A percentile compares a stretch with the other conserved stretches of the same genome.
Conservation (phyloP, 2,329 filamentous ascomycete genomes). For the Scedosporium boydii region DNA sequence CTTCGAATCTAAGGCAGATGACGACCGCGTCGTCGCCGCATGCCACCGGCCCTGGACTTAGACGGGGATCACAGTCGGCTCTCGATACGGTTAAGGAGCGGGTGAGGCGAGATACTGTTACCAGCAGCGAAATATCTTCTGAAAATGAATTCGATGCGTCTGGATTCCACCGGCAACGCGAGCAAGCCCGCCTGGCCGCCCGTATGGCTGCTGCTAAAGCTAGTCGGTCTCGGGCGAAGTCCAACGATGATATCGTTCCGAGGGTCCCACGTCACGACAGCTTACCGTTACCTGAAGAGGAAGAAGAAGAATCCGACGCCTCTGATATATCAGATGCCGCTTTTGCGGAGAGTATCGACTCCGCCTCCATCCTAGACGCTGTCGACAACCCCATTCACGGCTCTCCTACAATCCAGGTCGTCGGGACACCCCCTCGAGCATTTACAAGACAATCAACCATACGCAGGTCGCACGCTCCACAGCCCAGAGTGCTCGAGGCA, state of each 20-base stretch:
- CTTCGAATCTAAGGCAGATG: slow-evolving; percentile 46
- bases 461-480: slow-evolving; percentile 48
- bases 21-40: slow-evolving; percentile 37
- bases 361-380: slow-evolving; percentile 59
- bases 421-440: slow-evolving; percentile 54
- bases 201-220: slow-evolving; percentile 12
- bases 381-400: slow-evolving; percentile 49
- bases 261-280: slow-evolving; percentile 36
- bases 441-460: slow-evolving; percentile 55
- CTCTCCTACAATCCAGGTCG: slow-evolving; percentile 46
- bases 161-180: slow-evolving; percentile 53
- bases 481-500: slow-evolving; percentile 50
- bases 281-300: slow-evolving; percentile 45
- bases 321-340: slow-evolving; percentile 52
- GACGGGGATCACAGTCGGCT: slow-evolving; percentile 62
- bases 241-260: slow-evolving; percentile 25
- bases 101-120: slow-evolving; percentile 64
- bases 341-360: slow-evolving; percentile 60
- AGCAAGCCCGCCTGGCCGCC: slow-evolving; percentile 49
- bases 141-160: slow-evolving; percentile 69
- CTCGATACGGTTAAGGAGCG: slow-evolving; percentile 62
- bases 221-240: slow-evolving; percentile 27
- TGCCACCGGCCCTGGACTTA: slow-evolving; percentile 24
- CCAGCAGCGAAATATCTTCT: slow-evolving; percentile 74
- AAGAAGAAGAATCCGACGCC: slow-evolving; percentile 52